These are phyloP conservation scores for Blastobotrys indianensis DNA, from an alignment of 1,139 yeast genomes.

Conservation along the genomic window DNA sequence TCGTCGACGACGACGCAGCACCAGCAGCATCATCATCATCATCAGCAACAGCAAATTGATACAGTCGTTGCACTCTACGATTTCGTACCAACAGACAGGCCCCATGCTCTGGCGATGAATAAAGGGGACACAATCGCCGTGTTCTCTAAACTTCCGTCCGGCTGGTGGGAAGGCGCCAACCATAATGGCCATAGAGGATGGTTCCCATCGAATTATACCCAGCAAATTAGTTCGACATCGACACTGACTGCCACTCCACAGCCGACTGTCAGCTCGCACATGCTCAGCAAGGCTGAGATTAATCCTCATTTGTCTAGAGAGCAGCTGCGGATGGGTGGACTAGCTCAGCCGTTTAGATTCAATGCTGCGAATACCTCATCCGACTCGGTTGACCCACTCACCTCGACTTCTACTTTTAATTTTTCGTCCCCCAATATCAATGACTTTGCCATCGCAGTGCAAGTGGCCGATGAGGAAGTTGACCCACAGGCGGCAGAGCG, in stretches of 20 bases:
- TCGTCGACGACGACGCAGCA: no score
- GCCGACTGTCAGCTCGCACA: not conserved
- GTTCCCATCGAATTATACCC: conserved; percentile 34
- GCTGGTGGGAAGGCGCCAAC: conserved; percentile 37
- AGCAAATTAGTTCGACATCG: conserved; percentile 14
- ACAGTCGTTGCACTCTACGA: conserved; percentile 8
- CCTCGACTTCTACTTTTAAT: conserved; percentile 8
- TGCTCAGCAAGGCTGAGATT: no score
- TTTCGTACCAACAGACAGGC: conserved; percentile 39
- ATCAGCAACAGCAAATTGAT: conserved; percentile 3
- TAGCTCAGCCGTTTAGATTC: no score
- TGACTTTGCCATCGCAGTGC: conserved; percentile 12
- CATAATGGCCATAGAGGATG: conserved; percentile 30
- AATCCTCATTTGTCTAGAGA: no score
- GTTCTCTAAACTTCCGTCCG: conserved; percentile 43
- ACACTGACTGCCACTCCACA: conserved; percentile 7
- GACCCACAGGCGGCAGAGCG: not conserved
- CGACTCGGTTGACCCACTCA: conserved; percentile 13
- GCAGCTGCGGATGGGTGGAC: no score
- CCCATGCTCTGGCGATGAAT: conserved; percentile 58
- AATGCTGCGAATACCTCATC: not conserved
- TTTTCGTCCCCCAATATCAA: conserved; percentile 13
- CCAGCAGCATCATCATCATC: no score
- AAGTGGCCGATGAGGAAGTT: conserved; percentile 9
- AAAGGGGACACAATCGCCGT: conserved; percentile 55